phyloP scores from a whole-genome alignment of 257 asterid genomes.

The Solanum paucissectum region DNA sequence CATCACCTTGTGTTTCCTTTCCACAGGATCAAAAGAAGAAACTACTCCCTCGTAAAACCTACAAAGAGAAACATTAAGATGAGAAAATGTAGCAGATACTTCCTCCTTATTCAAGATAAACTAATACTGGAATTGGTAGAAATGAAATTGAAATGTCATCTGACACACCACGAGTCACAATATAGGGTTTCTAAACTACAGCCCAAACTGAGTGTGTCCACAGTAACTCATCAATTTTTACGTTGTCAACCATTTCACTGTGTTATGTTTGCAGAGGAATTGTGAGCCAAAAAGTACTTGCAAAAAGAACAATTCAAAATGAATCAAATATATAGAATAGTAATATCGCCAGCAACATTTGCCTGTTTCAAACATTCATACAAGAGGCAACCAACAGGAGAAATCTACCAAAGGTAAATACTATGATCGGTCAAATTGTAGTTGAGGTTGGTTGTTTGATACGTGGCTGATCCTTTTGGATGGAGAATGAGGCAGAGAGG shows the following conservation, averaged over 20 bases:
- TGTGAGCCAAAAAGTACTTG: no score
- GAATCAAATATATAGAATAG: background rate
- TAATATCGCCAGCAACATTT: background rate
- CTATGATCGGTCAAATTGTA: background rate
- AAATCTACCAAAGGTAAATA: background rate
- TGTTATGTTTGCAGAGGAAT: background rate
- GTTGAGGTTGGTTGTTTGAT: background rate
- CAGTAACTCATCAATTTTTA: background rate
- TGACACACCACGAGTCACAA: background rate
- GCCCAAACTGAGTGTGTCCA: background rate
- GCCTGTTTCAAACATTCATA: background rate
- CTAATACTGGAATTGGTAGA: background rate
- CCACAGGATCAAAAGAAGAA: conserved; percentile 28
- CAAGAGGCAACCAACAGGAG: background rate
- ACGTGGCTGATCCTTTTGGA: background rate
- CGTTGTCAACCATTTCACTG: background rate
- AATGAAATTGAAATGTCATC: background rate
- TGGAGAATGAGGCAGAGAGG: background rate
- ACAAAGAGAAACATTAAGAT: conserved; percentile 13
- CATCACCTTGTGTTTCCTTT: conserved; percentile 39
- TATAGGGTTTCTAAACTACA: background rate
- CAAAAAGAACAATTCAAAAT: no score
- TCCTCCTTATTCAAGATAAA: background rate
- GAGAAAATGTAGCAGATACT: background rate
- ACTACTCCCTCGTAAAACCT: conserved; percentile 46